Evolutionary conservation across 306 rosid genomes (phyloP), one percentile per base, ranked within the genome.

Genomic region (Coriaria nepalensis): DNA sequence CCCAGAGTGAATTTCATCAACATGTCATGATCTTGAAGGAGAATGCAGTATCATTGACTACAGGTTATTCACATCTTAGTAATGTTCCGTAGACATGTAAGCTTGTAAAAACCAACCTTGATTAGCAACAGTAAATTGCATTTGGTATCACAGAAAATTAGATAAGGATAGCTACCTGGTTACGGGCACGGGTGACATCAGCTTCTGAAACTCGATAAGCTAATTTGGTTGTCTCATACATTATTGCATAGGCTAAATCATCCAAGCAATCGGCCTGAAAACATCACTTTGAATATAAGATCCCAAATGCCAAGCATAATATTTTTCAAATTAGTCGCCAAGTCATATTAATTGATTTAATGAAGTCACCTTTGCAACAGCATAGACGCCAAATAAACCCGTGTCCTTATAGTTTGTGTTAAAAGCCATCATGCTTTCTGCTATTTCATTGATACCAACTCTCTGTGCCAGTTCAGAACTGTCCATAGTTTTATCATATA

Each of bases 361-460:
- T 52, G 6, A 33, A 45, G 35, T 13, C 13, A 81, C 96, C 93
- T 79, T 76, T 10, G 90, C 90, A 63, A 83, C 87, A 58, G 90
- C 96, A 68, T 81, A 82, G 38, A 86, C 69, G 35, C 93, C 96
- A 70, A 86, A 86, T 48, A 86, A 79, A 37, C 96, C 96, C 9
- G 83, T 82, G 78, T 86, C 96, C 66, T 86, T 86, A 49, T 86
- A 86, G 61, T 82, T 86, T 64, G 96, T 86, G 66, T 86, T 86
- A 77, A 86, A 86, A 60, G 96, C 82, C 96, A 86, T 86, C 69
- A 81, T 72, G 71, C 86, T 86, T 45, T 86, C 96, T 0, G 96
- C 96, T 40, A 86, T 60, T 67, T 81, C 96, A 56, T 74, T 74
- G 37, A 76, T 76, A 55, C 86, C 93, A 65, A 86, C 72, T 44